phyloP scores from a whole-genome alignment of 192 early-diverging fungal genomes.

The Cetraspora pellucida region DNA sequence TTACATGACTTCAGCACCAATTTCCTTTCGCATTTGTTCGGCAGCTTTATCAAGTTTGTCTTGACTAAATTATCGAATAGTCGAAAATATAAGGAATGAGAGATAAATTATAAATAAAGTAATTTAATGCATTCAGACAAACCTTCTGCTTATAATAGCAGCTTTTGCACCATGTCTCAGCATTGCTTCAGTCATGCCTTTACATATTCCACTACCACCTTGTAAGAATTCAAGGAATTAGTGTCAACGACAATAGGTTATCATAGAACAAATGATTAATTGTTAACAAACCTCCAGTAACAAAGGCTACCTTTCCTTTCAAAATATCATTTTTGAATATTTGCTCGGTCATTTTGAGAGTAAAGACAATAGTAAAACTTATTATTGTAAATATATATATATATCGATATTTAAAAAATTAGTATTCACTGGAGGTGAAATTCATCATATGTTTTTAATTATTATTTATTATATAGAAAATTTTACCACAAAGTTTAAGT shows the following conservation, averaged over 20 bases:
- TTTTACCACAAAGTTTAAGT: no score
- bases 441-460: no score
- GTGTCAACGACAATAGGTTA: not conserved
- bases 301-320: conserved; percentile 64
- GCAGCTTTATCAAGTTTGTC: conserved; percentile 69
- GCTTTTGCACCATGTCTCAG: conserved; percentile 63
- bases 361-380: no score
- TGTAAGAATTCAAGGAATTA: not conserved
- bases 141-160: conserved; percentile 65
- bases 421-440: no score
- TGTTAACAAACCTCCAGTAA: conserved; percentile 48
- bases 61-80: conserved; percentile 32
- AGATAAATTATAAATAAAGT: not conserved
- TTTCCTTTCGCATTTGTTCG: conserved; percentile 57
- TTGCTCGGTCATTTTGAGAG: not conserved
- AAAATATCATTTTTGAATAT: conserved; percentile 52
- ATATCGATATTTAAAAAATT: no score
- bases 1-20: conserved; percentile 59
- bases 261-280: not conserved
- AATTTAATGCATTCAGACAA: not conserved
- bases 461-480: no score
- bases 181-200: conserved; percentile 66
- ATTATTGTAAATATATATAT: no score
- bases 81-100: not conserved
- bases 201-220: conserved; percentile 70